Evolutionary conservation across 2,329 filamentous ascomycete genomes (phyloP).

Genomic region (Diaporthe sp.): DNA sequence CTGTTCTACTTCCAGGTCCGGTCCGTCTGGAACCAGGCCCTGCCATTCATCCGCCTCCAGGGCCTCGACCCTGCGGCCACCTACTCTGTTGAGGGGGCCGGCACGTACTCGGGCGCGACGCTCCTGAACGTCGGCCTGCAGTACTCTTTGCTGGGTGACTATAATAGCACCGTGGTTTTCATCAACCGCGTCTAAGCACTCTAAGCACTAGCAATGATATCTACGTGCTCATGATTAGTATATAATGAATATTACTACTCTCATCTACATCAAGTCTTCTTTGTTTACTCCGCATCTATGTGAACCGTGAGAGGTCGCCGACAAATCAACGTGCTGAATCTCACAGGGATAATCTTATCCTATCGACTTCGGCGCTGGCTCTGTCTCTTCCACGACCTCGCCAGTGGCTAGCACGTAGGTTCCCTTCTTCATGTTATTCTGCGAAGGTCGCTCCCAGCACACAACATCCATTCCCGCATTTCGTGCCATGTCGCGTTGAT

Average conservation of each 20-base stretch:
- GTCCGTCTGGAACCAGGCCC: conserved; percentile 64
- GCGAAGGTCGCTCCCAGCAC: background rate
- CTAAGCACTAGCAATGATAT: background rate
- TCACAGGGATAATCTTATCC: no score
- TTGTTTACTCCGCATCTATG: no score
- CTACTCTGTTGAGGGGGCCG: conserved; percentile 66
- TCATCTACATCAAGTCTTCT: no score
- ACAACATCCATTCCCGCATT: background rate
- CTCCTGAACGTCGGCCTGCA: conserved; percentile 74
- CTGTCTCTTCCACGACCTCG: background rate
- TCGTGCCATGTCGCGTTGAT: background rate
- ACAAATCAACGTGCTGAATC: no score
- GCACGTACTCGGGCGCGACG: conserved; percentile 67
- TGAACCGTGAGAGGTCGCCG: no score
- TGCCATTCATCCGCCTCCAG: conserved; percentile 65
- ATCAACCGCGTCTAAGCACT: conserved; percentile 58
- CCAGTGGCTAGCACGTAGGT: background rate
- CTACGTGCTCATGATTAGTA: background rate
- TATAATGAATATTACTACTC: background rate
- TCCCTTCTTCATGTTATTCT: background rate
- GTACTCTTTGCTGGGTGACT: conserved; percentile 63
- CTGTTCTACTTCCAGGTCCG: conserved; percentile 73
- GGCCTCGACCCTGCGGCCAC: conserved; percentile 66
- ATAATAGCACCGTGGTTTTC: conserved; percentile 68
- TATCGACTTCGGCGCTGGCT: no score